Evolutionary conservation across 148 eudicot species (phyloP).

Genomic region (Persicaria tinctoria): DNA sequence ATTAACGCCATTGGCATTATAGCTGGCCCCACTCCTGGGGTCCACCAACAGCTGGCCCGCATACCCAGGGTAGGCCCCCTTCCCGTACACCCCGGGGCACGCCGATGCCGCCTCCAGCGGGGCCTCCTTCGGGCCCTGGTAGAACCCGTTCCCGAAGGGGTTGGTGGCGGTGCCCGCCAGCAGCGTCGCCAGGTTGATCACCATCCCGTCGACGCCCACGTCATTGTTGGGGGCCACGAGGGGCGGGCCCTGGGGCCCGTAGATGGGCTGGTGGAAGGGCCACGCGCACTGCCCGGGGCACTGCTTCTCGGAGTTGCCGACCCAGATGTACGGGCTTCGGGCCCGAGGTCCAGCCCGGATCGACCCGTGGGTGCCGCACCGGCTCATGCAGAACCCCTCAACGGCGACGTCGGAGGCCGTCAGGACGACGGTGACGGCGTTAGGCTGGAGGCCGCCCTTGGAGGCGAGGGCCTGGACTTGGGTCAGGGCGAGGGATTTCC

Average conservation of each 20-base stretch:
- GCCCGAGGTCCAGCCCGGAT: not conserved
- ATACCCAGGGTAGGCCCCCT: constrained; percentile 19
- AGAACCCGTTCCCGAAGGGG: constrained; percentile 19
- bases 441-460: not conserved
- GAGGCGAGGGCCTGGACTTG: not conserved
- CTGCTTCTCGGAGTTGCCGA: constrained; percentile 22
- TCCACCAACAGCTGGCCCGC: constrained; percentile 22
- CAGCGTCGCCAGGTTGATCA: constrained; percentile 18
- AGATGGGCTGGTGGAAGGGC: constrained; percentile 20
- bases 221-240: constrained; percentile 18
- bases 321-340: constrained; percentile 18
- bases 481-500: not conserved
- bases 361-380: constrained; percentile 13
- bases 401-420: constrained; percentile 10
- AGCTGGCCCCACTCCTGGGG: constrained; percentile 19
- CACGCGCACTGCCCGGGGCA: constrained; percentile 19
- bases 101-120: constrained; percentile 21
- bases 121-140: constrained; percentile 13
- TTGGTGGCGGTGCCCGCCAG: constrained; percentile 16
- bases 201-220: constrained; percentile 22
- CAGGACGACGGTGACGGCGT: not conserved
- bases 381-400: constrained; percentile 2
- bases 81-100: constrained; percentile 13
- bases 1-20: constrained; percentile 13
- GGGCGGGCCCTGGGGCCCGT: constrained; percentile 16